phyloP scores from a whole-genome alignment of 2,329 filamentous ascomycete genomes.

The Paracoccidioides brasiliensis region DNA sequence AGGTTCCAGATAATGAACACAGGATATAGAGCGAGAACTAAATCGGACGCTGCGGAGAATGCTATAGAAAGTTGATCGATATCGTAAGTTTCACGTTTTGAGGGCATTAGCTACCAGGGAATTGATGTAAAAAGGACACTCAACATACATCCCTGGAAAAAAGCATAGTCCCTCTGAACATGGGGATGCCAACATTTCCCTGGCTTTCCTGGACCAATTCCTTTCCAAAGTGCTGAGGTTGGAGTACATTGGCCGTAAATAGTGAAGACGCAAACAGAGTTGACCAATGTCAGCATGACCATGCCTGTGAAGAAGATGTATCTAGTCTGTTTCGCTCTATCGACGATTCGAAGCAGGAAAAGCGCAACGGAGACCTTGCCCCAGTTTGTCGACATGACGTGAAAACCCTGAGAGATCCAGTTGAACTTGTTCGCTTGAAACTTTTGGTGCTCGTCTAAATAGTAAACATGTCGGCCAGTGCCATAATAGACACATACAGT shows the following conservation, averaged over 20 bases:
- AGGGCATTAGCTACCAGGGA: not conserved
- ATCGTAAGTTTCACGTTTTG: not conserved
- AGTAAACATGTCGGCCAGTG: constrained; percentile 6
- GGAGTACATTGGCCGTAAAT: constrained; percentile 8
- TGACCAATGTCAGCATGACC: constrained; percentile 6
- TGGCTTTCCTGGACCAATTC: not conserved
- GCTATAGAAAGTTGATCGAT: not conserved
- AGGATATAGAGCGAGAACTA: constrained; percentile 9
- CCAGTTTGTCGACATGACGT: constrained; percentile 10
- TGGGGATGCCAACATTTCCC: constrained; percentile 5
- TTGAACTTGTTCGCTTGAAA: constrained; percentile 9
- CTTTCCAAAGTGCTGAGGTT: constrained; percentile 5
- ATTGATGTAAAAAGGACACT: not conserved
- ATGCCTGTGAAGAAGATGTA: constrained; percentile 4
- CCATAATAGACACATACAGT: constrained; percentile 6
- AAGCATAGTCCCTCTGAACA: constrained; percentile 6
- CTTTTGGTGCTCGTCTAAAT: constrained; percentile 1
- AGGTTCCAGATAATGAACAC: constrained; percentile 10
- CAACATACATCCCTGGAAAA: constrained; percentile 7
- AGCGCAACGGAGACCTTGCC: constrained; percentile 9
- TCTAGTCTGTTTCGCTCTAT: constrained; percentile 4
- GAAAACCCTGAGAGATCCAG: constrained; percentile 7
- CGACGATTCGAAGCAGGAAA: constrained; percentile 8
- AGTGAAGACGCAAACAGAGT: constrained; percentile 4
- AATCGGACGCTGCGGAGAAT: constrained; percentile 8